Percentiles rank a stretch among this genome's conserved stretches.
Conservation (phyloP, 371 early-diverging fungal genomes). For the Mortierella sp. region DNA sequence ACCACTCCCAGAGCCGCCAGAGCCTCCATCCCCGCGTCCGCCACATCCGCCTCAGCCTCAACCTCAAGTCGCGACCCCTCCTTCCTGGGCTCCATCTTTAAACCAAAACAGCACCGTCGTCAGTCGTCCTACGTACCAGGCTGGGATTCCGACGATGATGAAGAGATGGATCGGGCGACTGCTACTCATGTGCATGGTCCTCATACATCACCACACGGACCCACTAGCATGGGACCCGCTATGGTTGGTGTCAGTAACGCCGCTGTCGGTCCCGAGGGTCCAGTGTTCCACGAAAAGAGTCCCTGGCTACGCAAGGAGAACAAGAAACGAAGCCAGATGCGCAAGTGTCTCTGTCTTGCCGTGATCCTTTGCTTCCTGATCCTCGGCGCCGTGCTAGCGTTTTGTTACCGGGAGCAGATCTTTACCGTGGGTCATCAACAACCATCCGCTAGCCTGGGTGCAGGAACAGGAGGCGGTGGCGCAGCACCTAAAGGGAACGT, state of each 20-base stretch:
- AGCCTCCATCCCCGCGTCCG: no score
- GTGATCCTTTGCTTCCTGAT: conserved; percentile 34
- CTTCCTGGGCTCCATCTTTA: conserved; percentile 57
- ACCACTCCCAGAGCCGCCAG: no score
- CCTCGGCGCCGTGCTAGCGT: conserved; percentile 24
- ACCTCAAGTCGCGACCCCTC: conserved; percentile 48
- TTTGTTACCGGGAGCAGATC: conserved; percentile 27
- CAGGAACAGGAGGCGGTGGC: no score
- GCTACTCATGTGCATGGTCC: no score
- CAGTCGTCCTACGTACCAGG: conserved; percentile 19
- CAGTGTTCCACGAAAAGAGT: conserved; percentile 20
- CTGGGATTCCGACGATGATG: conserved; percentile 43
- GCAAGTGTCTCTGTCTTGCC: conserved; percentile 35
- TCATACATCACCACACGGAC: no score
- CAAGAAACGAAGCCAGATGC: conserved; percentile 19
- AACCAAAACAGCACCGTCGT: conserved; percentile 26
- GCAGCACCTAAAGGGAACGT: not conserved
- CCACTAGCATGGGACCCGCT: no score
- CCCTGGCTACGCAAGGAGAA: conserved; percentile 18
- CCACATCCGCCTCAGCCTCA: not conserved
- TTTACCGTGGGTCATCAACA: not conserved
- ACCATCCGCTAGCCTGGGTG: not conserved
- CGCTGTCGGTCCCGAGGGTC: not conserved
- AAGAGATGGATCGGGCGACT: conserved; percentile 11
- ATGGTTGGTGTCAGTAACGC: no score